Percentiles rank a stretch among this genome's conserved stretches.
phyloP scores from a whole-genome alignment of 345 rosid genomes.

The Citrus australasica region DNA sequence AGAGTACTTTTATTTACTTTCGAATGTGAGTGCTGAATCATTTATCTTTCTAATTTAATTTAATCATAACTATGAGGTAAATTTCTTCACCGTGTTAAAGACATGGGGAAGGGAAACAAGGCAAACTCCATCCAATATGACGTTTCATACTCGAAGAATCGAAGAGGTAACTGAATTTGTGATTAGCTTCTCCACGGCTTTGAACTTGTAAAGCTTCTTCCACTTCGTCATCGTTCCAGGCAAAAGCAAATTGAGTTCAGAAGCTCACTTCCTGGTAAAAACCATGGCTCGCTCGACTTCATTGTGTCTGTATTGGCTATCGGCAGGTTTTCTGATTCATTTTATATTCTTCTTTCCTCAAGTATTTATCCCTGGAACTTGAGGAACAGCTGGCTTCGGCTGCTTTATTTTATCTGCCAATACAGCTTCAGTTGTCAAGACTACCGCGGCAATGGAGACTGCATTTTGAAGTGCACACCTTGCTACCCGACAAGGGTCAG shows the following conservation, averaged over 20 bases:
- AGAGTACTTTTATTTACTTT: too few relatives aligned
- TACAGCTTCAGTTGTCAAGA: constrained; percentile 83
- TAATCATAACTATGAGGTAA: too few relatives aligned
- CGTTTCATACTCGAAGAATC: neutral
- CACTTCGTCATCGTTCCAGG: neutral
- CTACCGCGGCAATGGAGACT: constrained; percentile 70
- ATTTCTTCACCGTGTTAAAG: too few relatives aligned
- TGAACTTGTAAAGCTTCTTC: neutral
- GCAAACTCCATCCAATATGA: neutral
- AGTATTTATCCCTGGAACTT: constrained; percentile 72
- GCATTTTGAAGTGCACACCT: constrained; percentile 83
- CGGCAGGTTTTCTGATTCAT: neutral
- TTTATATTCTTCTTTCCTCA: constrained; percentile 5
- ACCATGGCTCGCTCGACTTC: neutral
- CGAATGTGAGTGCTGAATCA: too few relatives aligned
- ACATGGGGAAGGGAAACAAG: neutral
- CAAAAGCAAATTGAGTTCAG: neutral
- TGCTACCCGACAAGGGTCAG: constrained; percentile 76
- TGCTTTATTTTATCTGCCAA: constrained; percentile 62
- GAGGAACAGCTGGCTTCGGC: constrained; percentile 58
- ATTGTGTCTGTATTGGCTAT: neutral
- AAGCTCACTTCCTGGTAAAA: neutral
- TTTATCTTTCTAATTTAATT: too few relatives aligned
- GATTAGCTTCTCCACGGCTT: neutral
- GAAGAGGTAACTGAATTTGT: neutral